Conservation (phyloP, 306 rosid genomes). For the Mucuna pruriens region DNA sequence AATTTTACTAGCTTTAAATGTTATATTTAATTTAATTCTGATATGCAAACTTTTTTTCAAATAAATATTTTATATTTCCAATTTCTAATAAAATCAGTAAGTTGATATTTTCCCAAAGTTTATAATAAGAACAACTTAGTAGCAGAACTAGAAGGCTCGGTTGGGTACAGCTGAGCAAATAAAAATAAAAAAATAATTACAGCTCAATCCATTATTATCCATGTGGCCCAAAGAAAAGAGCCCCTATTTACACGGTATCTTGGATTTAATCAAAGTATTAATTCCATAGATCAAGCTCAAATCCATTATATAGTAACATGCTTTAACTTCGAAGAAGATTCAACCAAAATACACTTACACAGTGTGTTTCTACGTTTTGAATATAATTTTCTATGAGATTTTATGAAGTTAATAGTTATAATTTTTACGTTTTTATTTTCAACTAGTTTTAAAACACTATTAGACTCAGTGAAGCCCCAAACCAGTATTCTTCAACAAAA, state of each 20-base stretch:
- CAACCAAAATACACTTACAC: constrained; percentile 8
- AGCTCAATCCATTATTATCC: background rate
- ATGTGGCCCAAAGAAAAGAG: constrained; percentile 16
- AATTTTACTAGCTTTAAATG: background rate
- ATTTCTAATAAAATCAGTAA: too few species aligned
- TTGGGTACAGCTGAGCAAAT: background rate
- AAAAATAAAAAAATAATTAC: background rate
- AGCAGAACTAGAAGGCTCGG: background rate
- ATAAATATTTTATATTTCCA: too few species aligned
- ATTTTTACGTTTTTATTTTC: too few species aligned
- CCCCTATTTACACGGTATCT: background rate
- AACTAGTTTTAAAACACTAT: too few species aligned
- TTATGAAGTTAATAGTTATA: too few species aligned
- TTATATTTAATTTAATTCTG: too few species aligned
- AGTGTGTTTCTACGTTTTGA: too few species aligned
- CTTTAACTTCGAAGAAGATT: constrained; percentile 2
- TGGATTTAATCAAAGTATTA: constrained; percentile 21
- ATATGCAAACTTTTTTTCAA: too few species aligned
- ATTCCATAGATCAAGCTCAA: background rate
- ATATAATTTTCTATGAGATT: too few species aligned
- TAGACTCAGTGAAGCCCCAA: constrained; percentile 19
- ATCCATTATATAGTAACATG: background rate
- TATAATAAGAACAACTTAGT: background rate
- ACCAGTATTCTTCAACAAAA: background rate
- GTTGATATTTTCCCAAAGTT: background rate